phyloP scores from a whole-genome alignment of 2,329 filamentous ascomycete species.

The Cladosporium colombiae region DNA sequence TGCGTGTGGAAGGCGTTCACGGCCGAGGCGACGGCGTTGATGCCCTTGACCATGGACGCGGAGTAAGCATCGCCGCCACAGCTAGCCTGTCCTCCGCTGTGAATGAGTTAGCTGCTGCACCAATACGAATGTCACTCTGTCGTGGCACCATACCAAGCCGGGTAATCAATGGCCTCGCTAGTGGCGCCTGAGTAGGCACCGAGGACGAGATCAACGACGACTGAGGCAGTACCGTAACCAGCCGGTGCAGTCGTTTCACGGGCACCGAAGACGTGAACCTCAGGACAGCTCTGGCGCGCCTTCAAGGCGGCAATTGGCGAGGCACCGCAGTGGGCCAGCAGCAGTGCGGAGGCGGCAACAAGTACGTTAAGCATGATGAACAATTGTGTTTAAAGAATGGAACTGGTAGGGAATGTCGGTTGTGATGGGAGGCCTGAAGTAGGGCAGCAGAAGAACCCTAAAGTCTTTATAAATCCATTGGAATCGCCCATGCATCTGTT shows the following conservation, averaged over 20 bases:
- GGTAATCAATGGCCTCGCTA: conserved; percentile 46
- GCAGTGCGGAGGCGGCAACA: conserved; percentile 13
- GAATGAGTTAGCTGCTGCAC: conserved; percentile 27
- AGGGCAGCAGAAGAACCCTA: background rate
- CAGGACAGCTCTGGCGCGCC: conserved; percentile 37
- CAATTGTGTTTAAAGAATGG: background rate
- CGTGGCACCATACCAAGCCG: conserved; percentile 62
- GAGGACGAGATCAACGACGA: conserved; percentile 44
- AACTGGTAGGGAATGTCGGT: background rate
- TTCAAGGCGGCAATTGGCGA: conserved; percentile 38
- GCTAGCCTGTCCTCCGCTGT: conserved; percentile 16
- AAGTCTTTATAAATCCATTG: background rate
- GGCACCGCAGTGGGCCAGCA: conserved; percentile 18
- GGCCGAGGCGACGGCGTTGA: conserved; percentile 58
- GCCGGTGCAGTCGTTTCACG: conserved; percentile 45
- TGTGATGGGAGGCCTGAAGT: background rate
- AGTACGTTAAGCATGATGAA: conserved; percentile 16
- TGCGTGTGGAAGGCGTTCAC: conserved; percentile 61
- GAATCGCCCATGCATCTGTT: background rate
- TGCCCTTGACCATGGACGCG: conserved; percentile 46
- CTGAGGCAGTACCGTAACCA: conserved; percentile 43
- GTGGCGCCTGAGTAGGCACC: conserved; percentile 43
- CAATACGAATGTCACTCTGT: conserved; percentile 38
- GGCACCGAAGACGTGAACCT: conserved; percentile 48
- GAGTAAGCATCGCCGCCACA: conserved; percentile 14